phyloP scores from a whole-genome alignment of 2,329 filamentous ascomycete species.

The Colletotrichum higginsianum region DNA sequence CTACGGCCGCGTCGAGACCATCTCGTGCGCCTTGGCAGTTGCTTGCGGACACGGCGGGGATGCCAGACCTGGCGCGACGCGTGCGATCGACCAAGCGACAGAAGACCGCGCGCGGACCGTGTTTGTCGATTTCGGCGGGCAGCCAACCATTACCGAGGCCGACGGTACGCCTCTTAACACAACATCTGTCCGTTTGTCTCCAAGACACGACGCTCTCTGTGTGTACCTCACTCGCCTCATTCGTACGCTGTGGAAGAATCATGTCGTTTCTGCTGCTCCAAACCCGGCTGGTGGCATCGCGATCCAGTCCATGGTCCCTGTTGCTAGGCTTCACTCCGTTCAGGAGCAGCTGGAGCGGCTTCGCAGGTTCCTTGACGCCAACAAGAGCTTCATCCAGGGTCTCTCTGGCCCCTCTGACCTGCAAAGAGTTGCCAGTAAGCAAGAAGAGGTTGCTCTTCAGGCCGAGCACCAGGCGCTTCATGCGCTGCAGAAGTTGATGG shows the following conservation, averaged over 20 bases:
- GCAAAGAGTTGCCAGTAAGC: constrained; percentile 82
- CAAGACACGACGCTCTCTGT: constrained; percentile 88
- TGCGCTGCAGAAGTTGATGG: constrained; percentile 86
- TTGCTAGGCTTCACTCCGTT: constrained; percentile 79
- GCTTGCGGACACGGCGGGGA: constrained; percentile 95
- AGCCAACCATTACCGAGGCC: constrained; percentile 84
- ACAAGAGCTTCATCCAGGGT: constrained; percentile 92
- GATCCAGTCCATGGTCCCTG: constrained; percentile 77
- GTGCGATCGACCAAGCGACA: constrained; percentile 87
- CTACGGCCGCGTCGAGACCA: constrained; percentile 91
- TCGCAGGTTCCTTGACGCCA: constrained; percentile 86
- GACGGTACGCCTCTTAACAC: constrained; percentile 80
- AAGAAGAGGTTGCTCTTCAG: constrained; percentile 93
- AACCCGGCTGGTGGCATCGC: constrained; percentile 71
- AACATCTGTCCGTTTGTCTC: constrained; percentile 89
- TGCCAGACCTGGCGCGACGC: constrained; percentile 76
- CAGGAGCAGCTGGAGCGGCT: constrained; percentile 87
- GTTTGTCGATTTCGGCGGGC: constrained; percentile 94
- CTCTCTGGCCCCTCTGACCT: constrained; percentile 91
- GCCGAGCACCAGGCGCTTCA: constrained; percentile 95
- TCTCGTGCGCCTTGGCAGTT: constrained; percentile 92
- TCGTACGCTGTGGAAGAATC: constrained; percentile 87
- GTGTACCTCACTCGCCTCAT: constrained; percentile 91
- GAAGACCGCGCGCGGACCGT: constrained; percentile 87
- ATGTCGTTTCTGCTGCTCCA: constrained; percentile 73